A percentile compares a stretch with the other conserved stretches of the same genome.
These are phyloP conservation scores for Sugiyamaella floridensis DNA, from an alignment of 805 yeast genomes.

Conservation along the genomic window DNA sequence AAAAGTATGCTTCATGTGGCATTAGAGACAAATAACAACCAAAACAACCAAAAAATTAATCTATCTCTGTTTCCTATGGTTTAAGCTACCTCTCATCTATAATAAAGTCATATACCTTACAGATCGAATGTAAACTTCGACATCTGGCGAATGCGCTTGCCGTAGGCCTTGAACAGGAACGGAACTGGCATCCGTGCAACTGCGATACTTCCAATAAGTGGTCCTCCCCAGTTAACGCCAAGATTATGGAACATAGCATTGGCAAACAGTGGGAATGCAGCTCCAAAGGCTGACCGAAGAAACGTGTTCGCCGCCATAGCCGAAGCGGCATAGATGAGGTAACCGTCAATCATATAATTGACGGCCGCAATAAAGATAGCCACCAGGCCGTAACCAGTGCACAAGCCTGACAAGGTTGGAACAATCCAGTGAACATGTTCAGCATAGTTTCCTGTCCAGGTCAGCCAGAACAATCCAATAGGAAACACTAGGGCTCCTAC, in stretches of 20 bases:
- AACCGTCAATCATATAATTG: constrained; percentile 55
- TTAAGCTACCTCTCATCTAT: too few relatives aligned
- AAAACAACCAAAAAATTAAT: too few relatives aligned
- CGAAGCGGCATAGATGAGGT: constrained; percentile 52
- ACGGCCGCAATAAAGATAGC: constrained; percentile 51
- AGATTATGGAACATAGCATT: constrained; percentile 44
- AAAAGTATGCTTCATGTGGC: not conserved
- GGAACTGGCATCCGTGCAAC: constrained; percentile 50
- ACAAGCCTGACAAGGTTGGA: constrained; percentile 48
- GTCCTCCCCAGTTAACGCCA: constrained; percentile 48
- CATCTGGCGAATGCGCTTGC: constrained; percentile 47
- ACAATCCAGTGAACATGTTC: constrained; percentile 42
- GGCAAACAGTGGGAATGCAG: constrained; percentile 55
- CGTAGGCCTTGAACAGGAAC: constrained; percentile 44
- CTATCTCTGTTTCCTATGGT: too few relatives aligned
- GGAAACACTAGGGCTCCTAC: constrained; percentile 58
- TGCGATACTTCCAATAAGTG: constrained; percentile 46
- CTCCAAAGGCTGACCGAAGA: constrained; percentile 51
- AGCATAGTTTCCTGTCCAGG: constrained; percentile 59
- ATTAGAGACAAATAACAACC: constrained; percentile 1
- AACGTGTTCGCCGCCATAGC: constrained; percentile 60
- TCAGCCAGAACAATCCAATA: constrained; percentile 50
- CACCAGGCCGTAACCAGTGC: constrained; percentile 48
- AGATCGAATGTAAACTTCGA: constrained; percentile 46
- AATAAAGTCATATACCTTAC: not conserved